Evolutionary conservation across 140 eudicot genomes (phyloP), one percentile per base, ranked within the genome.

Genomic region (Stevia rebaudiana): DNA sequence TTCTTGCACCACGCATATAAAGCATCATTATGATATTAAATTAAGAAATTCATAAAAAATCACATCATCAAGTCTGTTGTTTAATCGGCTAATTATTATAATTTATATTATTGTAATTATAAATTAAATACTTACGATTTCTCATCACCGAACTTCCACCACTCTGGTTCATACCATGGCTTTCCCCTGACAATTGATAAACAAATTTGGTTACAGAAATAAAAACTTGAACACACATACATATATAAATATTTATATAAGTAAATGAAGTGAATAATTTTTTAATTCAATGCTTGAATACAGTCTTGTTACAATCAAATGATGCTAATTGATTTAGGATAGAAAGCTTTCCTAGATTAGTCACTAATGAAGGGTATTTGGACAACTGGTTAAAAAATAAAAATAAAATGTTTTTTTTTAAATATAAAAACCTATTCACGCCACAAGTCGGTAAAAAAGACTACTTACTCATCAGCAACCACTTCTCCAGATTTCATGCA

Each of bases 401-500:
- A 21, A 19, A 43, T n/a, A 0, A n/a, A n/a, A n/a, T n/a, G n/a
- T n/a, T n/a, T n/a, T 22, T 51, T 51, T 6, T 23, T 51, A 23
- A 22, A 51, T 5, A 52, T 23, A 52, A 52, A 5, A 50, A 54
- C 52, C 52, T 46, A 46, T 46, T 16, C 52, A 46, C 11, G 15
- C 11, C 22, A 44, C 54, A 48, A 15, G 63, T 31, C 16, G 54
- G 65, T 53, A 24, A 55, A 22, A 43, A 63, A 31, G 68, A 52
- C 22, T 51, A 61, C 50, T 80, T 85, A 92, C 98, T 77, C 95
- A 70, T 88, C 98, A 30, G 91, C 56, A 58, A 92, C 86, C 57
- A 88, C 98, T 53, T 72, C 96, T 39, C 98, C 98, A 17, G 98
- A 92, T 77, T 88, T 92, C 98, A 92, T 92, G 86, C 98, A 92